Conservation (phyloP, 768 basidiomycete genomes). For the Pilatotrama ljubarskyi region DNA sequence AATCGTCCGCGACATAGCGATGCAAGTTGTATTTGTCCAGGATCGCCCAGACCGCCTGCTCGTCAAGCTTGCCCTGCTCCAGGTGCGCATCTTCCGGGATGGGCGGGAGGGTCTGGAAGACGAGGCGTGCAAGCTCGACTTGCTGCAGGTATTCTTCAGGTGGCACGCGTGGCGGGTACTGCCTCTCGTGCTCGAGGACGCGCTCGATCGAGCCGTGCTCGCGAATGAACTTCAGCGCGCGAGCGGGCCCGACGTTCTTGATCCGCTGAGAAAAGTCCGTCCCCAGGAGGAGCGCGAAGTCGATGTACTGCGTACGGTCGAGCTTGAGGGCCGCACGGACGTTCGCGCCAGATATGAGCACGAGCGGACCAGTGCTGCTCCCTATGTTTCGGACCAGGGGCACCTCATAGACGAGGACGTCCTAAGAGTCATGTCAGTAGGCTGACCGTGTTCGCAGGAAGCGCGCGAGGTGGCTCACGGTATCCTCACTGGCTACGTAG, state of each 20-base stretch:
- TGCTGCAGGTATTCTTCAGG: constrained; percentile 60
- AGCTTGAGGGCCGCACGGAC: constrained; percentile 62
- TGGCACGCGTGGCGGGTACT: constrained; percentile 51
- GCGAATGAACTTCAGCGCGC: constrained; percentile 75
- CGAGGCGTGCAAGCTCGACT: constrained; percentile 57
- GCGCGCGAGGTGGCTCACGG: constrained; percentile 44
- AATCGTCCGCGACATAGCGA: constrained; percentile 38
- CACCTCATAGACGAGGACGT: constrained; percentile 80
- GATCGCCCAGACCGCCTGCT: constrained; percentile 44
- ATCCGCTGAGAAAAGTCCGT: constrained; percentile 91
- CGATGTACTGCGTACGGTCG: constrained; percentile 60
- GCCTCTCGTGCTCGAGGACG: constrained; percentile 52
- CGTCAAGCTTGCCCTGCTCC: constrained; percentile 40
- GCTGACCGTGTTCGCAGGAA: constrained; percentile 5
- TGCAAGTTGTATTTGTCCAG: constrained; percentile 54
- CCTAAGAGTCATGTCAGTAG: constrained; percentile 41
- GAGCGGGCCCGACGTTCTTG: constrained; percentile 74
- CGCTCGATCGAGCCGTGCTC: constrained; percentile 72
- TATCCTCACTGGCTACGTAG: constrained; percentile 90
- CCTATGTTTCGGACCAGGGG: constrained; percentile 82
- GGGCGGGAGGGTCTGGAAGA: constrained; percentile 69
- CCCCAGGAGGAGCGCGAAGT: constrained; percentile 85
- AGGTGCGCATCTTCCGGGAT: constrained; percentile 46
- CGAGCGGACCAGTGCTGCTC: constrained; percentile 55
- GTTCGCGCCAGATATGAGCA: constrained; percentile 61